Base-by-base conservation (phyloP, 768 basidiomycete genomes). In the Tremella mesenterica region DNA sequence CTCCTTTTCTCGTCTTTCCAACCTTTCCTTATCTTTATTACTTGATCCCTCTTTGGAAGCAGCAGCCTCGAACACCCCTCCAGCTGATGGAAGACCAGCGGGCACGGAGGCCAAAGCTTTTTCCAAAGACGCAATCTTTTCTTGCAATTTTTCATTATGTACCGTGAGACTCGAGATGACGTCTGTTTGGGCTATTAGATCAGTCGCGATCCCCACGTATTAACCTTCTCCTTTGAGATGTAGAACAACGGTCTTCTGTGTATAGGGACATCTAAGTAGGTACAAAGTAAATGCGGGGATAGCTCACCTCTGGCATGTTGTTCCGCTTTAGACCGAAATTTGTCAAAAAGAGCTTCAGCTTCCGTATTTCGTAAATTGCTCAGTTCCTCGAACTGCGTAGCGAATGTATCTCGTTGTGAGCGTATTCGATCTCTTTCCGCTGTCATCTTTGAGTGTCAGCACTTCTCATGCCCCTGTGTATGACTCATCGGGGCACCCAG, bases 351-450 rank as follows among this genome's bases (percentile, higher is more conserved):
- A 12, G 26, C 50, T 27, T 69, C 67, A 16, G 36, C 38, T 6
- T 57, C 60, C 12, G 60, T 60, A 20, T 49, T 54, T 38, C 63
- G 60, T 1, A 54, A 41, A 43, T 58, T 63, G 2, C 62, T 60
- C 46, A 70, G 43, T 36, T 67, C 64, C 39, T 68, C 66, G 53
- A 70, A 70, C 52, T 73, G 71, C 34, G 60, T 66, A 5, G 62
- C 50, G 31, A 60, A 67, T 1, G 59, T 57, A 46, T 71, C 71
- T 21, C 68, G 27, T 51, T 73, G 70, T 1, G 56, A 39, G 16
- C 60, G 54, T 18, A 60, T 46, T 25, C 63, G 56, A 41, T 66
- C 63, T 12, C 58, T 31, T 36, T 68, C 67, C 0, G 57, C 50
- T 9, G 57, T 56, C 31, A 67, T 50, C 59, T 50, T 16, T 36